Percentiles rank a stretch among this genome's conserved stretches.
Conservation (phyloP, 371 early-diverging fungal species). For the Mortierella sp. region DNA sequence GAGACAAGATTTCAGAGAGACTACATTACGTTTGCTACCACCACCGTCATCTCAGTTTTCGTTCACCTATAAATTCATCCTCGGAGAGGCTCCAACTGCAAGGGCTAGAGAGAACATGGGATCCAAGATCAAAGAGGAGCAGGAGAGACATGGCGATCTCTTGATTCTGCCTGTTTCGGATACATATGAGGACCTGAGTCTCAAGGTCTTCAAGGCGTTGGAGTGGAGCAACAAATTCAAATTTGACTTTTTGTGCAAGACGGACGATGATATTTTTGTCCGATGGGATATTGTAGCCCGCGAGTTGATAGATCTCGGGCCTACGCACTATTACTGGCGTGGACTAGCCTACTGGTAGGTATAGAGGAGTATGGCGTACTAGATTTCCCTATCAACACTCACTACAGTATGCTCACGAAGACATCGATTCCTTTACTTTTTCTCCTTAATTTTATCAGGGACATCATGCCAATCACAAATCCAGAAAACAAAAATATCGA, state of each 20-base stretch:
- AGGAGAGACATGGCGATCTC: conserved; percentile 62
- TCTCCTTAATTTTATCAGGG: conserved; percentile 37
- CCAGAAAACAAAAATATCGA: conserved; percentile 62
- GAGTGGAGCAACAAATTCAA: conserved; percentile 62
- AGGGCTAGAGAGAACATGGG: conserved; percentile 60
- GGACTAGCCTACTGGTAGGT: conserved; percentile 71
- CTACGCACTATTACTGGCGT: conserved; percentile 64
- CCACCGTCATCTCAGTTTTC: conserved; percentile 35
- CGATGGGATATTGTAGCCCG: conserved; percentile 65
- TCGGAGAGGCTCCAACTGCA: conserved; percentile 67
- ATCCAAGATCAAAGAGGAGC: conserved; percentile 60
- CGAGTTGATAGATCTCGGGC: conserved; percentile 60
- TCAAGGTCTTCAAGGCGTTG: conserved; percentile 67
- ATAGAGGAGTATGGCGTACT: background rate
- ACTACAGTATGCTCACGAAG: background rate
- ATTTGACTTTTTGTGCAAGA: conserved; percentile 70
- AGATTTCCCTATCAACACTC: background rate
- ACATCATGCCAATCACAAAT: conserved; percentile 55
- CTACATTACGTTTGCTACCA: conserved; percentile 58
- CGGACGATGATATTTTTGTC: conserved; percentile 73
- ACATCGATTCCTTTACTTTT: background rate
- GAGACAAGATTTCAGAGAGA: conserved; percentile 62
- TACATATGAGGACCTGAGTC: conserved; percentile 61
- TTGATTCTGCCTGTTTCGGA: conserved; percentile 71
- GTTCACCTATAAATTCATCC: conserved; percentile 66